phyloP scores from a whole-genome alignment of 805 yeast genomes.

The Saturnispora saitoi region DNA sequence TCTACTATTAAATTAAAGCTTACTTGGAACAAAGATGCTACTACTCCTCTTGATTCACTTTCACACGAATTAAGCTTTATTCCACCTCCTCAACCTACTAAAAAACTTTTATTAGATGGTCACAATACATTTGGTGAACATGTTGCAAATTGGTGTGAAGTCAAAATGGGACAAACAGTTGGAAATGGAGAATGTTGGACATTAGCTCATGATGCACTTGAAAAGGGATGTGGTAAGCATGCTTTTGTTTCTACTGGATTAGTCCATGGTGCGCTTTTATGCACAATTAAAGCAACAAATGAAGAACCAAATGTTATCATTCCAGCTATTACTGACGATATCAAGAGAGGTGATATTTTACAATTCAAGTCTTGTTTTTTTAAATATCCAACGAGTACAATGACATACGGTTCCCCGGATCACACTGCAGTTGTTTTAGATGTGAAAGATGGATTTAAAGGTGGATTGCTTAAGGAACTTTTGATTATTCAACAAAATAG shows the following conservation, averaged over 20 bases:
- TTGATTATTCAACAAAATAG: constrained; percentile 44
- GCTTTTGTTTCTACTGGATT: constrained; percentile 43
- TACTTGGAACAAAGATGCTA: constrained; percentile 31
- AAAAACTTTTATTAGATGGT: constrained; percentile 27
- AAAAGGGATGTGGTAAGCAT: constrained; percentile 47
- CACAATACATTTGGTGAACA: constrained; percentile 39
- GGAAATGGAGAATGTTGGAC: constrained; percentile 59
- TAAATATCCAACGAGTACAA: constrained; percentile 28
- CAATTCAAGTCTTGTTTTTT: constrained; percentile 39
- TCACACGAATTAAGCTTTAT: constrained; percentile 26
- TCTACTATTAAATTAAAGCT: constrained; percentile 30
- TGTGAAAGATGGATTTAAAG: constrained; percentile 23
- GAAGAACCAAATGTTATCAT: constrained; percentile 14
- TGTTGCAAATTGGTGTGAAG: constrained; percentile 48
- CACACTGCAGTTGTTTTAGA: constrained; percentile 38
- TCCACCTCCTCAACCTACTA: constrained; percentile 39
- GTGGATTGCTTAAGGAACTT: constrained; percentile 19
- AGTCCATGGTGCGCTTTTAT: constrained; percentile 37
- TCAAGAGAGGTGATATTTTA: constrained; percentile 48
- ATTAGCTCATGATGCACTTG: constrained; percentile 44
- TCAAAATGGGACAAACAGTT: constrained; percentile 37
- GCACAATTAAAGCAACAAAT: constrained; percentile 12
- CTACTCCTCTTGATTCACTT: constrained; percentile 19
- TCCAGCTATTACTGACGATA: constrained; percentile 30
- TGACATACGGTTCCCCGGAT: constrained; percentile 42